Evolutionary conservation across 108 stramenopile species (phyloP).

Genomic region (Parmales sp.): DNA sequence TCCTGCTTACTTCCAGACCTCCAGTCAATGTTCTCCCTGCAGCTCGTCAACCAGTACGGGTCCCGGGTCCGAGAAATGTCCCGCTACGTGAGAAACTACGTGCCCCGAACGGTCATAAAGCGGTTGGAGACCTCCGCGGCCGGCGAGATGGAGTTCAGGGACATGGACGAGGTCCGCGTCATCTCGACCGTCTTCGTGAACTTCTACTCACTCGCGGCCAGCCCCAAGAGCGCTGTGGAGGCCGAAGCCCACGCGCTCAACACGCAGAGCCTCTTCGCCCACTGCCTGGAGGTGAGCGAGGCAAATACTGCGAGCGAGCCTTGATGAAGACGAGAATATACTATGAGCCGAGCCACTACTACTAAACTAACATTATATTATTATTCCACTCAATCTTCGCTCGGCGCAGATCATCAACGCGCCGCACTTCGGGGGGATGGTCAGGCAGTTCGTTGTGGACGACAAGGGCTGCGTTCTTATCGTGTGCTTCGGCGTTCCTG

Average conservation of each 20-base stretch:
- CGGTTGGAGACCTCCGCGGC: too few species aligned
- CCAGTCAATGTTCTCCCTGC: too few species aligned
- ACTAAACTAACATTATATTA: too few species aligned
- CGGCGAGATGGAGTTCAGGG: slow-evolving; percentile 36
- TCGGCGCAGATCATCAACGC: slow-evolving; percentile 23
- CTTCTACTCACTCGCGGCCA: slow-evolving; percentile 26
- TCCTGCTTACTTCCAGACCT: too few species aligned
- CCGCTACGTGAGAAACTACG: too few species aligned
- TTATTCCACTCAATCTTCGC: slow-evolving; percentile 28
- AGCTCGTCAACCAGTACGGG: too few species aligned
- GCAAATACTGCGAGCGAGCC: too few species aligned
- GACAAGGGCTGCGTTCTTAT: slow-evolving; percentile 54
- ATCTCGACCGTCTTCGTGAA: slow-evolving; percentile 39
- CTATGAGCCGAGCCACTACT: neutral
- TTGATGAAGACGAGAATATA: neutral
- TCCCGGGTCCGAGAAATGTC: too few species aligned
- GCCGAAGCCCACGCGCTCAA: neutral
- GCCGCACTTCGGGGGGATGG: slow-evolving; percentile 34
- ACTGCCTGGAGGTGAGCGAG: too few species aligned
- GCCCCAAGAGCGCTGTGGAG: neutral
- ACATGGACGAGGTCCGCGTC: slow-evolving; percentile 22
- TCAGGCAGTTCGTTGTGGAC: slow-evolving; percentile 51
- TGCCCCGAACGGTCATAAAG: too few species aligned
- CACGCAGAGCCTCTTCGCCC: too few species aligned
- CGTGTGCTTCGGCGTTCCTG: slow-evolving; percentile 42